phyloP scores from a whole-genome alignment of 768 basidiomycete genomes.

The Clitopilus passeckerianus region DNA sequence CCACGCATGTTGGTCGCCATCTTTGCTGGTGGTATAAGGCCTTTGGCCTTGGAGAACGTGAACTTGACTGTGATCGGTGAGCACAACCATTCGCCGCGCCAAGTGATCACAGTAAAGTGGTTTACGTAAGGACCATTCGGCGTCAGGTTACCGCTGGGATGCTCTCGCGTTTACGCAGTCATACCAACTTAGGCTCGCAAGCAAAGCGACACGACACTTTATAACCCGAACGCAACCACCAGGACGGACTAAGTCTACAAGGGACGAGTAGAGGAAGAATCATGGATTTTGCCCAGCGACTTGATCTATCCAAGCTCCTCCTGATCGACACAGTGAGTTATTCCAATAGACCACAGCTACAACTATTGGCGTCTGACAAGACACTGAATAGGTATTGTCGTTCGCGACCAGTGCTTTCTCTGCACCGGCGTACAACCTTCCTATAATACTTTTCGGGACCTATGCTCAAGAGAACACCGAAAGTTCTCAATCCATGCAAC shows the following conservation, averaged over 20 bases:
- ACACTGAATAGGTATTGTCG: slow-evolving; percentile 46
- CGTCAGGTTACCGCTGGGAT: no score
- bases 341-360: neutral
- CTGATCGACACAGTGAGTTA: slow-evolving; percentile 54
- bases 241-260: no score
- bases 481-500: slow-evolving; percentile 56
- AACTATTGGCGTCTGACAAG: neutral
- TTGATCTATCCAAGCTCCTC: slow-evolving; percentile 71
- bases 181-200: no score
- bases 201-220: neutral
- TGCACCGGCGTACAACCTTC: slow-evolving; percentile 70
- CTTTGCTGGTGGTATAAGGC: slow-evolving; percentile 5
- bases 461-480: slow-evolving; percentile 71
- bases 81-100: no score
- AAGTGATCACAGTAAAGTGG: no score
- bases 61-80: neutral
- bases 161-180: no score
- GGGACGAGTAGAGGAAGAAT: neutral
- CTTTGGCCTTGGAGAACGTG: neutral
- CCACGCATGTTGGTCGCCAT: slow-evolving; percentile 95
- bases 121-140: no score
- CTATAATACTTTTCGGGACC: slow-evolving; percentile 76
- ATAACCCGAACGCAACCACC: no score
- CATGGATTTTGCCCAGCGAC: slow-evolving; percentile 65
- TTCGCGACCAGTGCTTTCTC: slow-evolving; percentile 51